Conservation (phyloP, 116 monocot species). For the Cymodocea nodosa region DNA sequence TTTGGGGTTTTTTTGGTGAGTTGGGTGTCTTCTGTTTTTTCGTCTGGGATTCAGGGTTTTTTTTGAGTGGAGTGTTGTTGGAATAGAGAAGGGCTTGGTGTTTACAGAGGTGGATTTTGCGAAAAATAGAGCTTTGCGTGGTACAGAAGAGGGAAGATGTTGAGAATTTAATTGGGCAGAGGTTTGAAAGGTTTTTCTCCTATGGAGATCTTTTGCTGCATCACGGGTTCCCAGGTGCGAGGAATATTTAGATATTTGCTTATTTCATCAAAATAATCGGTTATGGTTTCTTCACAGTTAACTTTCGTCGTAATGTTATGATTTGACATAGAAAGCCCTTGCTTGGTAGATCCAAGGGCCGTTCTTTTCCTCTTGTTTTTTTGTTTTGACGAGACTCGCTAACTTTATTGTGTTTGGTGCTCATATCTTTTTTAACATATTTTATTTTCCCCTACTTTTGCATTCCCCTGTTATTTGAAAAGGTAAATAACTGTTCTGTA, state of each 20-base stretch:
- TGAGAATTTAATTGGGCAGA: neutral
- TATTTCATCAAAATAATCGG: neutral
- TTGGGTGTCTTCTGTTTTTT: neutral
- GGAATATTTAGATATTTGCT: neutral
- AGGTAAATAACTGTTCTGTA: no score
- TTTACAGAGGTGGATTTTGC: neutral
- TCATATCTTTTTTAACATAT: no score
- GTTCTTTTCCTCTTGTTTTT: no score
- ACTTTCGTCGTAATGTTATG: neutral
- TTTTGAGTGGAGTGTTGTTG: neutral
- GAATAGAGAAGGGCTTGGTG: neutral
- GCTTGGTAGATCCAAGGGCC: neutral
- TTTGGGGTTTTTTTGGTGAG: neutral
- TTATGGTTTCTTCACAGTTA: neutral
- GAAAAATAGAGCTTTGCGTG: neutral
- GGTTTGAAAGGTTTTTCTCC: neutral
- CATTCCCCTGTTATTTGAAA: no score
- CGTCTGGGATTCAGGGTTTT: neutral
- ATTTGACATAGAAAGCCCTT: constrained; percentile 1
- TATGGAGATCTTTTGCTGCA: constrained; percentile 4
- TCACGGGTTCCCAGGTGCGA: constrained; percentile 2
- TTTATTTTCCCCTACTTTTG: no score
- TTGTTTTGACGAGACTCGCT: no score
- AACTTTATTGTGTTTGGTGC: no score
- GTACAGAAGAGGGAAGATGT: constrained; percentile 2